Evolutionary conservation across 192 early-diverging fungal species (phyloP), one percentile per base, ranked within the genome.

Genomic region (Ambispora gerdemannii): DNA sequence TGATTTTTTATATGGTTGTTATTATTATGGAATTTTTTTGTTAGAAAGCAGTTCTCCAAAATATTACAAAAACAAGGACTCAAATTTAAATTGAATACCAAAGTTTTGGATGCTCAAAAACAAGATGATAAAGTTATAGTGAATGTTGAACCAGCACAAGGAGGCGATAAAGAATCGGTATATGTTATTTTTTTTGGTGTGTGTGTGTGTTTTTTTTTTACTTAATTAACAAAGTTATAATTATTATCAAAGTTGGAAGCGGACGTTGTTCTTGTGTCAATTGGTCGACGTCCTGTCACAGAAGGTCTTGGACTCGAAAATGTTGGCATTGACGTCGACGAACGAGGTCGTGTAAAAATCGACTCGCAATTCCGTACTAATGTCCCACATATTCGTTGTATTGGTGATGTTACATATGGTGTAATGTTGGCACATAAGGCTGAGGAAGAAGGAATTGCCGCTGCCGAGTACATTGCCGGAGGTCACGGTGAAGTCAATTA

Each of bases 351-450:
- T 32, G 82, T 98, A 50, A 85, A 88, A 71, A 87, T 94, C 67
- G 93, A 93, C 74, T 84, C 84, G 55, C 87, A 90, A 58, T 92
- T 92, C 81, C 89, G 90, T 80, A 98, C 96, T 62, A 86, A 88
- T 34, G 89, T 95, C 62, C 75, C 89, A 67, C 87, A 86, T 82
- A 93, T 98, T 78, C 88, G 91, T 71, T 94, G 93, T 69, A 96
- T 98, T 75, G 97, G 97, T 77, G 97, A 98, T 81, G 97, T 90
- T 50, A 96, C 95, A 67, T 87, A 90, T 65, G 97, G 97, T 67
- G 90, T 94, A 60, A 98, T 98, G 97, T 88, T 98, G 77, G 97
- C 97, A 22, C 97, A 98, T 92, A 98, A 98, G 86, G 95, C 97
- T 52, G 97, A 98, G 81, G 97, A 98, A 81, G 97, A 98, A 79